Percentiles rank a stretch among this genome's conserved stretches.
Evolutionary conservation across 306 rosid species (phyloP).

Genomic region (Lathyrus sativus): DNA sequence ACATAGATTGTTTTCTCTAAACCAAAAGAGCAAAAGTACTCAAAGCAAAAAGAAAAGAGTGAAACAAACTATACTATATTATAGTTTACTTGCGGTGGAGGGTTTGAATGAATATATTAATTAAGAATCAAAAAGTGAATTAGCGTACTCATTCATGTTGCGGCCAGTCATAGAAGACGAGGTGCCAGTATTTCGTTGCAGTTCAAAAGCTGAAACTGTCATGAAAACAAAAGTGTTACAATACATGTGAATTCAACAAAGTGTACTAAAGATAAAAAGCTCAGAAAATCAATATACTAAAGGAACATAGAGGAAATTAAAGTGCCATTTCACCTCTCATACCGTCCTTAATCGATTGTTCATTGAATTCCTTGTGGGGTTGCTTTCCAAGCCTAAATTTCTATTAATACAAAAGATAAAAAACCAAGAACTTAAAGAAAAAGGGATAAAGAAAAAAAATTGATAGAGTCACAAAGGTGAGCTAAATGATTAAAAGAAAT

Average conservation of each 20-base stretch:
- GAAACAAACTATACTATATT: neutral
- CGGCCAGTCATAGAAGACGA: constrained; percentile 86
- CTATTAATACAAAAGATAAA: constrained; percentile 41
- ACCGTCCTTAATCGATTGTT: constrained; percentile 87
- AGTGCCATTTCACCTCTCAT: constrained; percentile 60
- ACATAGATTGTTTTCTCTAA: neutral
- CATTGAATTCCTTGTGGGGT: constrained; percentile 98
- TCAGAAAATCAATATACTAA: neutral
- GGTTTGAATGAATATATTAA: neutral
- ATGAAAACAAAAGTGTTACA: constrained; percentile 32
- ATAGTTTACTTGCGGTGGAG: constrained; percentile 1
- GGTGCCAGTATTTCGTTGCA: constrained; percentile 77
- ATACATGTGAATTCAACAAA: constrained; percentile 17
- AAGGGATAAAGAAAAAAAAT: no score
- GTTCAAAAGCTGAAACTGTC: constrained; percentile 79
- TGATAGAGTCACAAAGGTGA: constrained; percentile 35
- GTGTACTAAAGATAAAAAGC: constrained; percentile 32
- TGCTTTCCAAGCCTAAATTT: constrained; percentile 99
- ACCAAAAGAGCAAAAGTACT: constrained; percentile 16
- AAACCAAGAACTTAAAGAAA: constrained; percentile 34
- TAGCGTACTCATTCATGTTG: constrained; percentile 87
- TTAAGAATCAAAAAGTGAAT: neutral
- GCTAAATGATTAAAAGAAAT: constrained; percentile 15
- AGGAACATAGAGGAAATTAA: constrained; percentile 54
- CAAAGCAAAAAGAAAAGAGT: neutral